Percentiles rank a stretch among this genome's conserved stretches.
Evolutionary conservation across 75 land plant genomes (phyloP).

Genomic region (Isoetes taiwanensis): DNA sequence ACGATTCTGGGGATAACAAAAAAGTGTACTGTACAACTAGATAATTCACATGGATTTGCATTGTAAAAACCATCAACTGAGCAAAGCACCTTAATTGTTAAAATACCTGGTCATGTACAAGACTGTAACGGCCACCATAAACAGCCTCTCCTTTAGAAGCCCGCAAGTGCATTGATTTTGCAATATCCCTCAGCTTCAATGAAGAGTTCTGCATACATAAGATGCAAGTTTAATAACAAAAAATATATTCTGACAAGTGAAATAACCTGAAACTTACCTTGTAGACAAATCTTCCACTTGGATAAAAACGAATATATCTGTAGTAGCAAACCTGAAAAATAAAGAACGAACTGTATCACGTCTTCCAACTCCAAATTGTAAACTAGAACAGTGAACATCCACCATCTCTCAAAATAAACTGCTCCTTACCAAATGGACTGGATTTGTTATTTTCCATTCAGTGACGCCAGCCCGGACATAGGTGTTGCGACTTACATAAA

Average conservation of each 20-base stretch:
- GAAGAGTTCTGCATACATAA: conserved; percentile 43
- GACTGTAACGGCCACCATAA: conserved; percentile 57
- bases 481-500: conserved; percentile 91
- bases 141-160: conserved; percentile 52
- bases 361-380: not conserved
- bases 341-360: not conserved
- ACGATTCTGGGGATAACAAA: not conserved
- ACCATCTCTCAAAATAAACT: not conserved
- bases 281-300: conserved; percentile 82
- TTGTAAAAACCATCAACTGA: not conserved
- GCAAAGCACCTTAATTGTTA: not conserved
- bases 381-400: not conserved
- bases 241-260: too few relatives aligned
- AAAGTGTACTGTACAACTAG: not conserved
- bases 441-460: conserved; percentile 86
- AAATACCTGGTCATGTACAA: conserved; percentile 56
- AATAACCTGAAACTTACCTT: conserved; percentile 47
- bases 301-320: conserved; percentile 69
- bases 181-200: conserved; percentile 72
- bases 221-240: too few relatives aligned
- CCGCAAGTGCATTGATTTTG: conserved; percentile 59
- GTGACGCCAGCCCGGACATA: conserved; percentile 87
- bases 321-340: conserved; percentile 83
- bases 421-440: conserved; percentile 78
- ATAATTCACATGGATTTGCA: not conserved